Evolutionary conservation across 495 filamentous ascomycete genomes (phyloP).

Genomic region (Hyphodiscus hymeniophilus): DNA sequence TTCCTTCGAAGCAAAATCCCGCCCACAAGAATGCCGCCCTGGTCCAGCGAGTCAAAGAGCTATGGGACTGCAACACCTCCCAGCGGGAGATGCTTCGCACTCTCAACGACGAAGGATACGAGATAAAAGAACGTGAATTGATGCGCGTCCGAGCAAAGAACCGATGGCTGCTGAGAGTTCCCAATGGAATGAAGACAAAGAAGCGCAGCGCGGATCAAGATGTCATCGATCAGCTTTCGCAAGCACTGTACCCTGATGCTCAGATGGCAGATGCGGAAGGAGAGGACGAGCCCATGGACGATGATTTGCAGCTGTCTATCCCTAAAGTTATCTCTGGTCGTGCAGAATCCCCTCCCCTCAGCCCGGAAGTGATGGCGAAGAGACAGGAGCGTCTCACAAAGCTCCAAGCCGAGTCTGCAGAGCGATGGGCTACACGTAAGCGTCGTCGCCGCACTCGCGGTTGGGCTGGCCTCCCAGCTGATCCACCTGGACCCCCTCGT

Average conservation of each 20-base stretch:
- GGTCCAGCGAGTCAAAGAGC: slow-evolving; percentile 57
- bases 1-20: slow-evolving; percentile 64
- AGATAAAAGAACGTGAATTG: slow-evolving; percentile 61
- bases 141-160: slow-evolving; percentile 57
- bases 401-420: slow-evolving; percentile 54
- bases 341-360: slow-evolving; percentile 31
- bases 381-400: slow-evolving; percentile 46
- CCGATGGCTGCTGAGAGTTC: slow-evolving; percentile 53
- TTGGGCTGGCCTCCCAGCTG: slow-evolving; percentile 65
- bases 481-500: slow-evolving; percentile 65
- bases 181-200: slow-evolving; percentile 45
- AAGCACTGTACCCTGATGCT: slow-evolving; percentile 21
- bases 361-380: slow-evolving; percentile 45
- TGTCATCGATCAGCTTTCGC: slow-evolving; percentile 21
- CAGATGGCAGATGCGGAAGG: slow-evolving; percentile 17
- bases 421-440: slow-evolving; percentile 57
- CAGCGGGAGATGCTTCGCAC: slow-evolving; percentile 67
- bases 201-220: slow-evolving; percentile 24
- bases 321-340: slow-evolving; percentile 5
- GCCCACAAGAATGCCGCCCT: slow-evolving; percentile 58
- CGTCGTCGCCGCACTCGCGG: slow-evolving; percentile 63
- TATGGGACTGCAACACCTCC: slow-evolving; percentile 65
- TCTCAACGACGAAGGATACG: slow-evolving; percentile 55
- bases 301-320: slow-evolving; percentile 2
- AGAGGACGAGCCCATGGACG: slow-evolving; percentile 15